Base-by-base conservation (phyloP, 108 stramenopile genomes). In the Cylindrotheca closterium region DNA sequence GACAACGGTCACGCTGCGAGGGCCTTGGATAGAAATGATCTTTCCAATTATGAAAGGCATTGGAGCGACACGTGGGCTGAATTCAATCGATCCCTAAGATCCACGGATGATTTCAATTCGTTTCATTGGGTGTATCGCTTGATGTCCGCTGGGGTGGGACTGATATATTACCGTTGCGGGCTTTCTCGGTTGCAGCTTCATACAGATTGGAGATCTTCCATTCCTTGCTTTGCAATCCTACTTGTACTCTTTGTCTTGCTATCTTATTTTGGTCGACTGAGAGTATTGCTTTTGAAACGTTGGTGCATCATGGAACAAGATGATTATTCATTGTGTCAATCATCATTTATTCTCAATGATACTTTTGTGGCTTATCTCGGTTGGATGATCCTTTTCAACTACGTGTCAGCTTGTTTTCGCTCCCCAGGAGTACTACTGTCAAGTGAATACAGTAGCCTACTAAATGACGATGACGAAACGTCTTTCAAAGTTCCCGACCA, bases 371-470 rank as follows among this genome's bases (percentile, higher is more conserved):
- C 59, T 22, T 86, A 87, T 63, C 63, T 90, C 15, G 67, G 63
- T 0, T 32, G 59, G 1, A 88, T 90, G 72, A 81, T 93, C 51
- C 27, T 90, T 8, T 84, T 75, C 27, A 60, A 86, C 47, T 90
- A 77, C 53, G 27, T 79, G 8, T 57, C 31, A 27, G 75, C 86
- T 30, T 75, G 57, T 42, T 81, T 79, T 71, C 42, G 32, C 26
- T 86, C 86, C 29, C 92, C 92, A 8, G 92, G 91, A 8, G 75
- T 93, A 47, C 83, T 65, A 32, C 22, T 78, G 10, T 34, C 74
- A 12, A 32, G 24, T 0, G 55, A 54, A 22, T 55, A 54, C 42
- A 30, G 46, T n/a, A 2, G 4, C 18, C 5, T 58, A 29, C n/a
- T n/a, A n/a, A n/a, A n/a, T n/a, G n/a, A n/a, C n/a, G n/a, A n/a